These are phyloP conservation scores for Komagataella populi DNA, from an alignment of 805 yeast species.

Conservation along the genomic window DNA sequence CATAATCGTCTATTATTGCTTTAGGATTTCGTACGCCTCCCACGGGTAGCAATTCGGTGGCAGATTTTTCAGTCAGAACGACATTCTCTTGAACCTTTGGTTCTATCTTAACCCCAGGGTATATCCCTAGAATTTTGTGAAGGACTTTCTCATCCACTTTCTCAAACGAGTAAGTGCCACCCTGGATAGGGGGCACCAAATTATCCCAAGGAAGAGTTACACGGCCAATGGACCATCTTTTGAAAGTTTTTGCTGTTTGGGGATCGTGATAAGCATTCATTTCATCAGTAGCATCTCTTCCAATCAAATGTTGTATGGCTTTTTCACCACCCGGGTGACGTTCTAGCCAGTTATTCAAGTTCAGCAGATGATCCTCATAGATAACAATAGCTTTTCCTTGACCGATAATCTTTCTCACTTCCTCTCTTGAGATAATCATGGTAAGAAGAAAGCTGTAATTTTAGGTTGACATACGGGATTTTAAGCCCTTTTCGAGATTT, in stretches of 20 bases:
- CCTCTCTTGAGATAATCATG: conserved; percentile 19
- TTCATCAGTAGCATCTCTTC: conserved; percentile 85
- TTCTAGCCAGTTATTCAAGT: conserved; percentile 56
- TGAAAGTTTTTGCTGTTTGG: conserved; percentile 37
- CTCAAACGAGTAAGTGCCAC: conserved; percentile 14
- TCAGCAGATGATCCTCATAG: conserved; percentile 43
- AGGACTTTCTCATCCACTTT: not conserved
- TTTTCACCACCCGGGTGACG: conserved; percentile 85
- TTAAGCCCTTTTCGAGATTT: not conserved
- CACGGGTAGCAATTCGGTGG: conserved; percentile 22
- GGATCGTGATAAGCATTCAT: conserved; percentile 72
- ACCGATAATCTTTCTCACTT: conserved; percentile 47
- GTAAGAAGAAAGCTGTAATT: not conserved
- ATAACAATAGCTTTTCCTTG: conserved; percentile 62
- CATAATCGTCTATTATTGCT: conserved; percentile 39
- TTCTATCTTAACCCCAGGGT: conserved; percentile 19
- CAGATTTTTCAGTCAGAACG: conserved; percentile 24
- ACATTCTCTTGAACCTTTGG: conserved; percentile 40
- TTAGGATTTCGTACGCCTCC: conserved; percentile 38
- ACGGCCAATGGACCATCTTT: conserved; percentile 50
- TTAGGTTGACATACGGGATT: not conserved
- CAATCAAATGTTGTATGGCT: conserved; percentile 74
- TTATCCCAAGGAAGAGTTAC: conserved; percentile 51
- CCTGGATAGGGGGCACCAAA: conserved; percentile 81
- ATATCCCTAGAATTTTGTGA: conserved; percentile 1